Percentiles rank a stretch among this genome's conserved stretches.
Conservation (phyloP, 139 green algal species). For the Asterochloris sp. region DNA sequence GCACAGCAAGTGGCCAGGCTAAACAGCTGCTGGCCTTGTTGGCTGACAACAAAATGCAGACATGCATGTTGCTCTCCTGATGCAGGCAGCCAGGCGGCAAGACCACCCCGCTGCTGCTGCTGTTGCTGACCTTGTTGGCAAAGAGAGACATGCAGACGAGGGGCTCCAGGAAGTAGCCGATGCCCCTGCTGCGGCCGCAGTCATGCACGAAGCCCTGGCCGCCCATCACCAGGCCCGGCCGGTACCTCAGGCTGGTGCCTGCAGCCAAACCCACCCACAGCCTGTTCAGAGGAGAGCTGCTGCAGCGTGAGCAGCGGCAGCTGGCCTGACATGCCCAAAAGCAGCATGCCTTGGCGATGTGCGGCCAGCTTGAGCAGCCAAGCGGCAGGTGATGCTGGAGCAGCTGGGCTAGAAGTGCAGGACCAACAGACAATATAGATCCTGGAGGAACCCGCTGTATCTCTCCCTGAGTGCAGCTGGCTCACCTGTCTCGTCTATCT, state of each 20-base stretch:
- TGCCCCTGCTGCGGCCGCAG: constrained; percentile 71
- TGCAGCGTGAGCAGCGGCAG: no score
- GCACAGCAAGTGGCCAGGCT: no score
- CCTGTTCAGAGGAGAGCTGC: no score
- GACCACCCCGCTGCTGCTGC: no score
- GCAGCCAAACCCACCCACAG: background rate
- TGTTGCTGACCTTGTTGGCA: constrained; percentile 75
- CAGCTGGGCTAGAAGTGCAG: background rate
- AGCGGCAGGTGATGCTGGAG: background rate
- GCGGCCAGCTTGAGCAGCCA: background rate
- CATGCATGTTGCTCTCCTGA: background rate
- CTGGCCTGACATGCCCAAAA: no score
- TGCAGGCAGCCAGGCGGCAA: background rate
- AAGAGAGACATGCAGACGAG: constrained; percentile 86
- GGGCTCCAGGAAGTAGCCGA: constrained; percentile 95
- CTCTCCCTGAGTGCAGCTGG: background rate
- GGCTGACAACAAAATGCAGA: background rate
- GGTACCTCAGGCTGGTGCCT: constrained; percentile 89
- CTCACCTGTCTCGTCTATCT: constrained; percentile 96
- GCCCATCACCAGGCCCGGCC: constrained; percentile 76
- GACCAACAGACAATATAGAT: background rate
- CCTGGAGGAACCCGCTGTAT: no score
- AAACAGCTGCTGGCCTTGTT: no score
- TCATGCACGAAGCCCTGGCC: constrained; percentile 79
- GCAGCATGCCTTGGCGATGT: no score